Base-by-base conservation (phyloP, 805 yeast genomes). In the Teunomyces kruisii region DNA sequence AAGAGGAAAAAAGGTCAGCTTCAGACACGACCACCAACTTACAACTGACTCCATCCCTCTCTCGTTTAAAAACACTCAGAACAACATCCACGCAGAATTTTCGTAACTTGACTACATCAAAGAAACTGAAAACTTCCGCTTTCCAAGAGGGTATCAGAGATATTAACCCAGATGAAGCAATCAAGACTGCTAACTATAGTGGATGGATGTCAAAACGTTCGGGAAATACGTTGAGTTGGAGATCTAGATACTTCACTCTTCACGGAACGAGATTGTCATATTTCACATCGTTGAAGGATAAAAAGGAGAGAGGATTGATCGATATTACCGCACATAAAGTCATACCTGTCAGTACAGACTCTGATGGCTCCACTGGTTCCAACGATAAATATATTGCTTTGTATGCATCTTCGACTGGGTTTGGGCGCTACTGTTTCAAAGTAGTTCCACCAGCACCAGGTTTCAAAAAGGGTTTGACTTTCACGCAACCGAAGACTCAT, bases 381-480 rank as follows among this genome's bases (percentile, higher is more conserved):
- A 96, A 88, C 55, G 97, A 91, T 67, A 88, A 86, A 61, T 75
- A 87, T 44, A 83, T 88, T 31, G 88, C 97, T 0, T 67, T 92
- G 39, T 88, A 88, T 64, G 97, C 98, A 0, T 94, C 97, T 0
- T 83, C 92, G 27, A 86, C 96, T 3, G 97, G 97, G 7, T 84
- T 87, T 36, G 98, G 98, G n/a, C 76, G 96, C 32, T 88, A 81
- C 61, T 89, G 96, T 58, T 92, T 94, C 73, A 91, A 91, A 64
- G 64, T 94, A 9, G 81, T 91, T 3, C 99, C 99, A 8, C 99
- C 99, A 0, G 96, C 96, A 2, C 98, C 98, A 0, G 99, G 99
- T 0, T 88, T 92, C 43, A 84, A 85, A 53, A 92, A 91, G 67
- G 98, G 98, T 0, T 79, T 94, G 46, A 91, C 96, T 0, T 94